Evolutionary conservation across 176 grass and related monocot genomes (phyloP).

Genomic region (Metroxylon sagu): DNA sequence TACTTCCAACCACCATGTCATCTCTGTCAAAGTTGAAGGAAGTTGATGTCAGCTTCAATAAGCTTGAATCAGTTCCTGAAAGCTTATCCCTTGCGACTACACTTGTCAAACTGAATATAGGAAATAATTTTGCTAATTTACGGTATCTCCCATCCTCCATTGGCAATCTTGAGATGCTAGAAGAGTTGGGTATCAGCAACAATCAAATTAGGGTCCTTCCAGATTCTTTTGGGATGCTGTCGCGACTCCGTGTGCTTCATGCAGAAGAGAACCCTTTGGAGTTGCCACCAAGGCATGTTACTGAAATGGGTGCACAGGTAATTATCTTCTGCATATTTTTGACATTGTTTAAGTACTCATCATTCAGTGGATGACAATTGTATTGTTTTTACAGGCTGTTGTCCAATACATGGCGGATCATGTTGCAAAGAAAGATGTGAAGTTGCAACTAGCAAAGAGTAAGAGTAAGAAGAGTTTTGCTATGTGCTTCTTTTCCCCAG

Average conservation of each 20-base stretch:
- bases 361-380: neutral
- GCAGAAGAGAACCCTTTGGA: constrained; percentile 93
- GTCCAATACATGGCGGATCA: constrained; percentile 81
- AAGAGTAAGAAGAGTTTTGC: constrained; percentile 66
- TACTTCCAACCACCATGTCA: constrained; percentile 94
- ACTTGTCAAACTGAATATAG: constrained; percentile 79
- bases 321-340: neutral
- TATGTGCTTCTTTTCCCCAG: constrained; percentile 68
- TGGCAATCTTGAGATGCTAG: constrained; percentile 93
- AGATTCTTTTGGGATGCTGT: constrained; percentile 69
- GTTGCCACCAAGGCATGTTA: constrained; percentile 76
- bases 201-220: constrained; percentile 93
- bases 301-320: constrained; percentile 88
- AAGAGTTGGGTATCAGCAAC: constrained; percentile 95
- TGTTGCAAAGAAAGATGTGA: constrained; percentile 47
- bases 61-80: constrained; percentile 84
- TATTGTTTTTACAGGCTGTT: constrained; percentile 41
- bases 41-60: constrained; percentile 86
- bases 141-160: constrained; percentile 71
- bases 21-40: constrained; percentile 86
- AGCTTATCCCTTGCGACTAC: constrained; percentile 83
- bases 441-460: constrained; percentile 41
- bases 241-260: constrained; percentile 54
- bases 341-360: constrained; percentile 7
- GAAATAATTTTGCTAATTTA: constrained; percentile 90